Conservation (phyloP, 345 rosid species). For the Boechera retrofracta region DNA sequence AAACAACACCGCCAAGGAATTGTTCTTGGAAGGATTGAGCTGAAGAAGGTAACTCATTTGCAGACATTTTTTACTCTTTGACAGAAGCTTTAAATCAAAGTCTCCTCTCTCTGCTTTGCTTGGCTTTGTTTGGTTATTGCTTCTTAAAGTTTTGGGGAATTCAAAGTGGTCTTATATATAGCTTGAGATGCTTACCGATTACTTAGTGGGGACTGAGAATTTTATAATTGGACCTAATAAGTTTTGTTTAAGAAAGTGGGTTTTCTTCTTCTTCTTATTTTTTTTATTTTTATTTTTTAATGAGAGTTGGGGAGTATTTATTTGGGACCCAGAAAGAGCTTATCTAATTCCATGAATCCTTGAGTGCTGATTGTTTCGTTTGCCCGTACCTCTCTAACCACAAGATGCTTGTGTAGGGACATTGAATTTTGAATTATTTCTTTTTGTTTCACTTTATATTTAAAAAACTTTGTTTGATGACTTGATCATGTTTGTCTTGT, state of each 20-base stretch:
- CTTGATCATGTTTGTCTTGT: neutral
- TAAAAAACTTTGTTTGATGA: neutral
- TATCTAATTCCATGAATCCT: constrained; percentile 17
- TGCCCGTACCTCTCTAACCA: constrained; percentile 24
- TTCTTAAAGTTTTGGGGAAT: constrained; percentile 22
- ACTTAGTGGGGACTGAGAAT: constrained; percentile 25
- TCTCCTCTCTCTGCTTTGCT: constrained; percentile 31
- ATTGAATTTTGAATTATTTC: neutral
- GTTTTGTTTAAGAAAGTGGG: constrained; percentile 24
- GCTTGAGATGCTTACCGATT: constrained; percentile 10
- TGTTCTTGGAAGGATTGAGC: constrained; percentile 39
- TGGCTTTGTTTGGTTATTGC: constrained; percentile 34
- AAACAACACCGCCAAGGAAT: constrained; percentile 28
- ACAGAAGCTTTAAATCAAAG: constrained; percentile 8
- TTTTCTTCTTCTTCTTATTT: neutral
- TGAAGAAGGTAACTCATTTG: constrained; percentile 40
- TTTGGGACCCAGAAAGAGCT: constrained; percentile 38
- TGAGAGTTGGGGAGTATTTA: constrained; percentile 25
- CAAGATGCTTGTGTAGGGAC: constrained; percentile 30
- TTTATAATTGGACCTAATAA: constrained; percentile 18
- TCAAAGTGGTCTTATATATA: constrained; percentile 30
- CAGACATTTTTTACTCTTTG: constrained; percentile 25
- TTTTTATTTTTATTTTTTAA: neutral
- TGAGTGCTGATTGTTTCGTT: constrained; percentile 36
- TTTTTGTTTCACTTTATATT: constrained; percentile 18